phyloP scores from a whole-genome alignment of 768 basidiomycete species.

The Suillus brevipes region DNA sequence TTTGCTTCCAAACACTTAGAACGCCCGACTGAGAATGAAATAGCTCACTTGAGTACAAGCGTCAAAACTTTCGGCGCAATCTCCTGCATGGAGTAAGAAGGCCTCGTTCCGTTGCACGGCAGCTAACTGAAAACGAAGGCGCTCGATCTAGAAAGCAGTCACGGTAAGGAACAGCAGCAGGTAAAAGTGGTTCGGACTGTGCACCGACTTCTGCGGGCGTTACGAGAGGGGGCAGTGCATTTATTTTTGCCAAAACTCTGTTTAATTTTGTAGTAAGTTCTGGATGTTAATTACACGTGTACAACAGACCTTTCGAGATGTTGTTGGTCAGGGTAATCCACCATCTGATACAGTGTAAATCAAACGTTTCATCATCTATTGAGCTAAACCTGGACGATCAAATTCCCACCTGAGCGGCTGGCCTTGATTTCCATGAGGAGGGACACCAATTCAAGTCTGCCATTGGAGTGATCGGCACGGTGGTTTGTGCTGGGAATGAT shows the following conservation, averaged over 20 bases:
- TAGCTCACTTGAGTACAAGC: conserved; percentile 78
- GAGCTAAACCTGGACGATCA: background rate
- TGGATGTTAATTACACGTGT: background rate
- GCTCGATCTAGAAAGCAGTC: conserved; percentile 59
- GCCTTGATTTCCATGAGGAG: conserved; percentile 76
- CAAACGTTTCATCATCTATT: conserved; percentile 3
- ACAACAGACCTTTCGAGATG: conserved; percentile 56
- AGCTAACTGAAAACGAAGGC: conserved; percentile 75
- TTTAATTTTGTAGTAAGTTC: background rate
- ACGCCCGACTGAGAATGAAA: conserved; percentile 13
- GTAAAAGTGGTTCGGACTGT: background rate
- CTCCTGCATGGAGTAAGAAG: conserved; percentile 95
- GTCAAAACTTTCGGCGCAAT: conserved; percentile 95
- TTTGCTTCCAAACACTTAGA: conserved; percentile 53
- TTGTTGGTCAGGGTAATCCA: conserved; percentile 65
- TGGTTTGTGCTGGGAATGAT: background rate
- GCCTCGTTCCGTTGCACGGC: conserved; percentile 85
- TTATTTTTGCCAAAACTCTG: conserved; percentile 80
- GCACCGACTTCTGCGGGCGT: conserved; percentile 82
- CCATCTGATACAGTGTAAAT: conserved; percentile 45
- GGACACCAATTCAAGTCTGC: conserved; percentile 55
- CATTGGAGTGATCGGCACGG: background rate
- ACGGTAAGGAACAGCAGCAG: conserved; percentile 28
- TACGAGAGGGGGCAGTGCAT: conserved; percentile 83
- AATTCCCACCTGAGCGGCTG: conserved; percentile 66